Percentiles rank a stretch among this genome's conserved stretches.
phyloP scores from a whole-genome alignment of 1,284 basidiomycete species.

The Melampsora americana region DNA sequence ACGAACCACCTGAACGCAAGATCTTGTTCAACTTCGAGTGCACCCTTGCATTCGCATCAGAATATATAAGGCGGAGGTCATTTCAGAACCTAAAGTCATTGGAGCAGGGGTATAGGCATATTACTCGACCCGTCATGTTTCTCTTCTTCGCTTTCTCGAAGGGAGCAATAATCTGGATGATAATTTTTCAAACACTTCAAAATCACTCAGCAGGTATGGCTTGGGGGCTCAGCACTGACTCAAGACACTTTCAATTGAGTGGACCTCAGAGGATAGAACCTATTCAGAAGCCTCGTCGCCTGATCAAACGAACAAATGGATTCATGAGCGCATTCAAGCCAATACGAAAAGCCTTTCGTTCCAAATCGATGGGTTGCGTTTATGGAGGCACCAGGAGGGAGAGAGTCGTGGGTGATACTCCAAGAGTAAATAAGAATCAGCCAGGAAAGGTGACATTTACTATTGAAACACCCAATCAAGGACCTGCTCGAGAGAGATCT shows the following conservation, averaged over 20 bases:
- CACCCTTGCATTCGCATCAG: not conserved
- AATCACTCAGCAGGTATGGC: not conserved
- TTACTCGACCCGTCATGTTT: not conserved
- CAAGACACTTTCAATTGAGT: too few species aligned
- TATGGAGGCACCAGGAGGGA: too few species aligned
- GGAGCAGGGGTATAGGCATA: not conserved
- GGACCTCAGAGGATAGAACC: not conserved
- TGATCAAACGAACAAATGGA: too few species aligned
- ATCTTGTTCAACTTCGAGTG: too few species aligned
- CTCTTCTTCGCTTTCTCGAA: not conserved
- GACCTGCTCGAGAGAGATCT: not conserved
- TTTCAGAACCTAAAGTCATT: not conserved
- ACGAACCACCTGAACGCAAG: too few species aligned
- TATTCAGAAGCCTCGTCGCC: not conserved
- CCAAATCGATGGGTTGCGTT: too few species aligned
- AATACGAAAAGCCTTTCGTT: too few species aligned
- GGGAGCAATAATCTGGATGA: not conserved
- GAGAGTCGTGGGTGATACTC: too few species aligned
- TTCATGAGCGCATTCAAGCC: too few species aligned
- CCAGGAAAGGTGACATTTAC: too few species aligned
- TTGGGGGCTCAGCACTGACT: not conserved
- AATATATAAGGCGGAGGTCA: not conserved
- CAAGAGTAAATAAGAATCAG: too few species aligned
- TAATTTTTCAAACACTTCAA: constrained; percentile 4
- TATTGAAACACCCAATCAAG: too few species aligned